phyloP scores from a whole-genome alignment of 345 rosid species.

The Balakata baccata region DNA sequence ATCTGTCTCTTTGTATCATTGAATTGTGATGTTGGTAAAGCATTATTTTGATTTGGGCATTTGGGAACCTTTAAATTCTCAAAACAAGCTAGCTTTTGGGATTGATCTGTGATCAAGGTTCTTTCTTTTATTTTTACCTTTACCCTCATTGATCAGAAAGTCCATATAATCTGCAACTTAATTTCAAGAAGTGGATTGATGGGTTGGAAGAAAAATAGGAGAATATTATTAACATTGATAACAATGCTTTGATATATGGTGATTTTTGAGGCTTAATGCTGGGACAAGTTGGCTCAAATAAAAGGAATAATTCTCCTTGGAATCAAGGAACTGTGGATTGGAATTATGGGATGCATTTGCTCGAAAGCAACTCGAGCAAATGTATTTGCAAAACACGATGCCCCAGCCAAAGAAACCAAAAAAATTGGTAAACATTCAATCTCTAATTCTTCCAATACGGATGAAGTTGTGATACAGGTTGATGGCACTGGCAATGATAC shows the following conservation, averaged over 20 bases:
- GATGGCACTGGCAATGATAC: neutral
- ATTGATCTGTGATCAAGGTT: neutral
- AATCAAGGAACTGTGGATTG: constrained; percentile 22
- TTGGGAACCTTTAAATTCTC: too few species aligned
- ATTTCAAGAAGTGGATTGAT: neutral
- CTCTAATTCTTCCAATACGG: constrained; percentile 32
- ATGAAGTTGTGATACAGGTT: constrained; percentile 34
- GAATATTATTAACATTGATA: neutral
- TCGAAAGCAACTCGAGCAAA: constrained; percentile 56
- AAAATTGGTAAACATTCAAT: neutral
- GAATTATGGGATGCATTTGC: constrained; percentile 84
- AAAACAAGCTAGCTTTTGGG: too few species aligned
- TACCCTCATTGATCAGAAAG: neutral
- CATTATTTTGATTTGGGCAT: too few species aligned
- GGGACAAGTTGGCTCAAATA: neutral
- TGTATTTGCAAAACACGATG: constrained; percentile 28
- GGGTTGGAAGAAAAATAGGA: neutral
- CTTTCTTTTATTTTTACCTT: constrained; percentile 4
- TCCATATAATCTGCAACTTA: neutral
- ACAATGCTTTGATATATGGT: neutral
- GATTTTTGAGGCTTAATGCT: neutral
- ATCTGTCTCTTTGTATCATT: too few species aligned
- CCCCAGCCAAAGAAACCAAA: constrained; percentile 29
- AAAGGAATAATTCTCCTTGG: neutral
- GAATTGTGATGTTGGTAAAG: too few species aligned